These are phyloP conservation scores for Vanilla planifolia DNA, from an alignment of 106 monocot species.

Conservation along the genomic window DNA sequence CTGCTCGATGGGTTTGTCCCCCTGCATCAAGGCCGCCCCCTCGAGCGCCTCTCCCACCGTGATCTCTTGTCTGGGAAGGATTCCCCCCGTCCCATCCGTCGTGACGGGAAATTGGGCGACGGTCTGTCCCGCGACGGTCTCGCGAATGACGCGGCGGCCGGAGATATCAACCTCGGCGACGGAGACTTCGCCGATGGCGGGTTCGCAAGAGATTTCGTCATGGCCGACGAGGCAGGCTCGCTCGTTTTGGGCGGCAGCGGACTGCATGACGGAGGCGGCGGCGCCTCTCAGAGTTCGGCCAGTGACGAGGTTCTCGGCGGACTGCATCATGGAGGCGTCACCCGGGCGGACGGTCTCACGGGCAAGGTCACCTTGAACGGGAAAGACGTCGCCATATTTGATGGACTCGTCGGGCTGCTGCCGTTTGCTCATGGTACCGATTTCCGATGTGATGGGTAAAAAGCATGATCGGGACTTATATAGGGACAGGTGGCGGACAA, in stretches of 20 bases:
- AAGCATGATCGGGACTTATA: too few species aligned
- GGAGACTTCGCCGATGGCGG: constrained; percentile 32
- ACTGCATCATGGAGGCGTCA: constrained; percentile 67
- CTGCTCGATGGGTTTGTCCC: constrained; percentile 42
- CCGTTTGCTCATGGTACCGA: constrained; percentile 45
- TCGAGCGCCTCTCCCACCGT: constrained; percentile 70
- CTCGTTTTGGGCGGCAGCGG: constrained; percentile 45
- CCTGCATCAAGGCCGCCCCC: constrained; percentile 27
- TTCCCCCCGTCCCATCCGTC: not conserved
- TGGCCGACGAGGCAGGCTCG: constrained; percentile 30
- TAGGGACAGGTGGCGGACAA: too few species aligned
- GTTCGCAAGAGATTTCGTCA: constrained; percentile 11
- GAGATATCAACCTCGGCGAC: constrained; percentile 35
- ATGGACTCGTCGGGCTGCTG: constrained; percentile 31
- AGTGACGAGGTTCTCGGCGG: constrained; percentile 34
- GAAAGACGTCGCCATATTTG: constrained; percentile 65
- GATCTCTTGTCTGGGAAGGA: not conserved
- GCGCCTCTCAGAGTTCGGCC: constrained; percentile 53
- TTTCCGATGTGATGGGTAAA: too few species aligned
- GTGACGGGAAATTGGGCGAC: not conserved
- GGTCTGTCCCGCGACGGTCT: constrained; percentile 49
- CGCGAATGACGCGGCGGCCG: constrained; percentile 31
- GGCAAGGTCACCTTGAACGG: constrained; percentile 47
- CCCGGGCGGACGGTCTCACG: constrained; percentile 34
- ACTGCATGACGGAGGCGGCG: constrained; percentile 61